Conservation (phyloP, 306 rosid species). For the Glycine soja region DNA sequence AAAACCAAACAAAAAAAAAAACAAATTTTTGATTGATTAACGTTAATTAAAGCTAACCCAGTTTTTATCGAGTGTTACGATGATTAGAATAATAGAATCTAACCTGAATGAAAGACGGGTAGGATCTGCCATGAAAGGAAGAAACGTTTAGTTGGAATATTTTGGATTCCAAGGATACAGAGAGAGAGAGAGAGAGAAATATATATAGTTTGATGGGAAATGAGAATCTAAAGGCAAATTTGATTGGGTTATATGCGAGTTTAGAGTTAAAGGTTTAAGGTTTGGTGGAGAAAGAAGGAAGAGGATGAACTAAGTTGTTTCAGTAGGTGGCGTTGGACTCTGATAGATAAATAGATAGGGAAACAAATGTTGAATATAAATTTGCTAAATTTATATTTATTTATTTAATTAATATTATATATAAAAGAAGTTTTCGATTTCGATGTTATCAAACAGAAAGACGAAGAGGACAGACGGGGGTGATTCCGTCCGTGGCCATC, state of each 20-base stretch:
- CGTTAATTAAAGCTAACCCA: background rate
- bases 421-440: background rate
- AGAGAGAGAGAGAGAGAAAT: background rate
- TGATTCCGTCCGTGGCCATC: background rate
- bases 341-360: constrained; percentile 2
- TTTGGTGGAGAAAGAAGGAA: constrained; percentile 10
- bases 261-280: background rate
- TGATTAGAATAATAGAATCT: constrained; percentile 50
- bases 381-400: no score
- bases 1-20: constrained; percentile 5
- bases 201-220: constrained; percentile 9
- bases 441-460: background rate
- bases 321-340: constrained; percentile 34
- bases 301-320: background rate
- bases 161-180: background rate
- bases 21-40: constrained; percentile 21
- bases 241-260: constrained; percentile 32
- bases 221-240: constrained; percentile 13
- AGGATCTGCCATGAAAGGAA: constrained; percentile 65
- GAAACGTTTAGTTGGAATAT: constrained; percentile 35
- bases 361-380: background rate
- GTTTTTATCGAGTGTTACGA: constrained; percentile 2
- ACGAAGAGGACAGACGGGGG: background rate
- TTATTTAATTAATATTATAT: no score
- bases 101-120: constrained; percentile 62